Evolutionary conservation across 768 basidiomycete species (phyloP).

Genomic region (Fistulinella prunicolor): DNA sequence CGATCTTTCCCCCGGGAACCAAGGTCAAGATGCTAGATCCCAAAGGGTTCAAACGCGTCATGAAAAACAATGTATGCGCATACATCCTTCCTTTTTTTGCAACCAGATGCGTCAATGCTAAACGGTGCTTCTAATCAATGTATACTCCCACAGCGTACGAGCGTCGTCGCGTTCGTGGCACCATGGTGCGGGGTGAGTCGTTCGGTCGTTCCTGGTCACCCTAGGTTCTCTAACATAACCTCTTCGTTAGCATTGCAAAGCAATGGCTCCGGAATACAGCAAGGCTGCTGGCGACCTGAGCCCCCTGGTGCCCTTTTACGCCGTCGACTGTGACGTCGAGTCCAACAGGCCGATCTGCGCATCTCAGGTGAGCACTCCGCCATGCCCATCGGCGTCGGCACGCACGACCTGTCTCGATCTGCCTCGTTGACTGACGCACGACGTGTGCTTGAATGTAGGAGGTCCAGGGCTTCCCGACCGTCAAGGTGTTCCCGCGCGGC

Average conservation of each 20-base stretch:
- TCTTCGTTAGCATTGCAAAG: conserved; percentile 64
- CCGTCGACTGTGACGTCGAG: conserved; percentile 88
- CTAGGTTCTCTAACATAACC: no score
- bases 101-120: neutral
- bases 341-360: conserved; percentile 80
- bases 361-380: conserved; percentile 51
- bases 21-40: conserved; percentile 72
- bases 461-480: conserved; percentile 89
- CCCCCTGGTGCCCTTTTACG: conserved; percentile 85
- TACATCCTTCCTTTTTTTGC: neutral
- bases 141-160: conserved; percentile 51
- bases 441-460: conserved; percentile 41
- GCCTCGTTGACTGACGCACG: neutral
- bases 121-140: no score
- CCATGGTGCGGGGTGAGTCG: conserved; percentile 84
- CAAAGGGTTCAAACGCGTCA: conserved; percentile 64
- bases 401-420: no score
- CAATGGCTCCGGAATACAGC: conserved; percentile 79
- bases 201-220: neutral
- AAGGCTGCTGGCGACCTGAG: conserved; percentile 76
- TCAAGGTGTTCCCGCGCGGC: conserved; percentile 89
- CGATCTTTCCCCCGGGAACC: conserved; percentile 47
- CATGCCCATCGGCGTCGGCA: no score
- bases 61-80: conserved; percentile 70
- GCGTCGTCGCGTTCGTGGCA: conserved; percentile 88